Evolutionary conservation across 2,329 filamentous ascomycete genomes (phyloP).

Genomic region (Incumbomyces lentus): DNA sequence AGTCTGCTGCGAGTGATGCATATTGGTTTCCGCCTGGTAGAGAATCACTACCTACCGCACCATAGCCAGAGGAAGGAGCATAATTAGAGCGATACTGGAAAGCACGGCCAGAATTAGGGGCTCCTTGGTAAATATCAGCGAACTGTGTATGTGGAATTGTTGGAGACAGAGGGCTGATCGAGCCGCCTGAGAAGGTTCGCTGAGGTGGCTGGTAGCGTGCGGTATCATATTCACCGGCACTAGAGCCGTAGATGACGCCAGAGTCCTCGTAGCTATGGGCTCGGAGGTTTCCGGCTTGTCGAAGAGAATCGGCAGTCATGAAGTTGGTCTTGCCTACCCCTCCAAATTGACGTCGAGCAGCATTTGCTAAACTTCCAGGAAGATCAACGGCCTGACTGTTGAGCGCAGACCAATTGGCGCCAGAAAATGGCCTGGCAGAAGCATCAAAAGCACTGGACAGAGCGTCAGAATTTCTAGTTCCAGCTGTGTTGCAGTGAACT

Average conservation of each 20-base stretch:
- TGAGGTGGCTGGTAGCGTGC: neutral
- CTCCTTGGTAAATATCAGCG: slow-evolving; percentile 3
- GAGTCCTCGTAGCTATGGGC: neutral
- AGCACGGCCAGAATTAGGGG: neutral
- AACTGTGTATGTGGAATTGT: neutral
- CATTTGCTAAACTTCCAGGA: neutral
- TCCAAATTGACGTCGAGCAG: slow-evolving; percentile 1
- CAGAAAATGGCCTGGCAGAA: slow-evolving; percentile 33
- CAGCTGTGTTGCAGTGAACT: neutral
- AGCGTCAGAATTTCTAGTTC: slow-evolving; percentile 17
- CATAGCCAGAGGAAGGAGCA: neutral
- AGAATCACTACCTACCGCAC: slow-evolving; percentile 1
- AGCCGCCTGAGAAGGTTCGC: slow-evolving; percentile 4
- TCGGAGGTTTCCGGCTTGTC: neutral
- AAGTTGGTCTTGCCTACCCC: neutral
- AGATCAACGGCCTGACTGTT: slow-evolving; percentile 36
- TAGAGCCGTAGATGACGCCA: neutral
- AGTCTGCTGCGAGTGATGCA: slow-evolving; percentile 10
- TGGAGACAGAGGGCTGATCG: neutral
- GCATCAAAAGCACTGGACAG: slow-evolving; percentile 45
- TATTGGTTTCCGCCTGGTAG: slow-evolving; percentile 7
- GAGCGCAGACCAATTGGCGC: slow-evolving; percentile 32
- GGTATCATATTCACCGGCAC: neutral
- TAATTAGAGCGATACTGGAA: slow-evolving; percentile 5
- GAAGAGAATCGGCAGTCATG: neutral